A percentile compares a stretch with the other conserved stretches of the same genome.
phyloP scores from a whole-genome alignment of 768 basidiomycete genomes.

The Harrya chromipes region DNA sequence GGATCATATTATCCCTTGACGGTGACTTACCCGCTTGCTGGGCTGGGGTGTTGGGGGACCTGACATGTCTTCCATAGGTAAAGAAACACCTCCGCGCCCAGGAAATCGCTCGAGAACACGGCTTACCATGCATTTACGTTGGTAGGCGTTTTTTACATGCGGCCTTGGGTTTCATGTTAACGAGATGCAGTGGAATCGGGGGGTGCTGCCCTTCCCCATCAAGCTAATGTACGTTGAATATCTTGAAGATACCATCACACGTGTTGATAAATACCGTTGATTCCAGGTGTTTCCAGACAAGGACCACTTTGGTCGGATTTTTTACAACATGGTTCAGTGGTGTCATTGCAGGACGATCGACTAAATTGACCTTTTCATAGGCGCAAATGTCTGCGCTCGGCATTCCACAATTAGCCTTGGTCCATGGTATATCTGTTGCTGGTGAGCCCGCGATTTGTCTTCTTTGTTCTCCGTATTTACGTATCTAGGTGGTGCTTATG shows the following conservation, averaged over 20 bases:
- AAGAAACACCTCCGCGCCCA: conserved; percentile 96
- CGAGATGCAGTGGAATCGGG: conserved; percentile 77
- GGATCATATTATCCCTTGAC: conserved; percentile 91
- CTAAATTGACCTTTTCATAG: conserved; percentile 36
- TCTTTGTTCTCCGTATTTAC: conserved; percentile 2
- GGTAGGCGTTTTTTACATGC: conserved; percentile 47
- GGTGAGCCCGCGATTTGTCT: conserved; percentile 36
- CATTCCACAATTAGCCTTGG: conserved; percentile 89
- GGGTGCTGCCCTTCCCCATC: conserved; percentile 88
- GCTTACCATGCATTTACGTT: conserved; percentile 87
- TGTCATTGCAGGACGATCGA: neutral
- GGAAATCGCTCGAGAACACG: conserved; percentile 89
- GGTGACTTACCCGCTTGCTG: conserved; percentile 33
- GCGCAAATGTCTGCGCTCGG: conserved; percentile 91
- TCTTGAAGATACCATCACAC: neutral
- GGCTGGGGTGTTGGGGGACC: neutral
- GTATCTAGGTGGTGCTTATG: conserved; percentile 77
- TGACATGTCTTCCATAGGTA: conserved; percentile 44
- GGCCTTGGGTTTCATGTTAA: conserved; percentile 1
- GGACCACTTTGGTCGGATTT: conserved; percentile 94
- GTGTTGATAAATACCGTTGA: neutral
- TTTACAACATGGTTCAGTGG: conserved; percentile 84
- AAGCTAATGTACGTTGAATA: conserved; percentile 59
- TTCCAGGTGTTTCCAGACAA: conserved; percentile 83
- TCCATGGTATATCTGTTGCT: conserved; percentile 93